These are phyloP conservation scores for Lagenidium sp. DNA, from an alignment of 352 stramenopile species.

Conservation along the genomic window DNA sequence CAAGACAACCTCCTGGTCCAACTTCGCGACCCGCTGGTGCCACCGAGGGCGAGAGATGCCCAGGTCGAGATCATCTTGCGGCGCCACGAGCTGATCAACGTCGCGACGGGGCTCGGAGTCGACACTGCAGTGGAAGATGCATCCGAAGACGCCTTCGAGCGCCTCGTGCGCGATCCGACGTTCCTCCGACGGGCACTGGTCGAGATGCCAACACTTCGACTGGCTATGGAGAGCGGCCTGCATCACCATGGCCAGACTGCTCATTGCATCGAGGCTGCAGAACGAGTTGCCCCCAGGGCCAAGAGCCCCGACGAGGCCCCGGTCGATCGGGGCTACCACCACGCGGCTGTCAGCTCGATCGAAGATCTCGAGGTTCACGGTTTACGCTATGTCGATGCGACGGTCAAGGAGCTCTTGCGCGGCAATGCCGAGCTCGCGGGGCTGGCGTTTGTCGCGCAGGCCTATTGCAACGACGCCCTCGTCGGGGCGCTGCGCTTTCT, in stretches of 20 bases:
- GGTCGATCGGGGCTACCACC: too few relatives aligned
- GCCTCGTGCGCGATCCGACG: conserved; percentile 19
- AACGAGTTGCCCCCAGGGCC: too few relatives aligned
- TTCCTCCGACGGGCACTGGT: conserved; percentile 23
- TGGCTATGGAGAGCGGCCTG: conserved; percentile 16
- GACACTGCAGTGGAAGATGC: not conserved
- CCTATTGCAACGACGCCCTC: conserved; percentile 28
- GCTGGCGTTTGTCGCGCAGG: conserved; percentile 35
- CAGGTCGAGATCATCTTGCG: conserved; percentile 5
- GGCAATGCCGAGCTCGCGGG: conserved; percentile 18
- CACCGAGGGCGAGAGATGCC: not conserved
- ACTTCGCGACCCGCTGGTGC: conserved; percentile 3
- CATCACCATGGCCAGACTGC: conserved; percentile 5
- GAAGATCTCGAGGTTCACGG: conserved; percentile 8
- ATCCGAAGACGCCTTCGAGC: not conserved
- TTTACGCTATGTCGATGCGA: conserved; percentile 6
- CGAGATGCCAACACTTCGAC: conserved; percentile 22
- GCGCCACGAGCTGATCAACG: conserved; percentile 1
- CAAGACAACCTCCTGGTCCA: conserved; percentile 11
- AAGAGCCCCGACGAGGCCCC: too few relatives aligned
- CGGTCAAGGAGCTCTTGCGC: conserved; percentile 14
- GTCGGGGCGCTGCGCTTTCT: conserved; percentile 24
- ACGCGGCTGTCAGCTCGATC: too few relatives aligned
- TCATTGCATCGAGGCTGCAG: too few relatives aligned
- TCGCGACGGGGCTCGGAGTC: not conserved